Conservation (phyloP, 2,329 filamentous ascomycete genomes). For the Lanzia echinophila region DNA sequence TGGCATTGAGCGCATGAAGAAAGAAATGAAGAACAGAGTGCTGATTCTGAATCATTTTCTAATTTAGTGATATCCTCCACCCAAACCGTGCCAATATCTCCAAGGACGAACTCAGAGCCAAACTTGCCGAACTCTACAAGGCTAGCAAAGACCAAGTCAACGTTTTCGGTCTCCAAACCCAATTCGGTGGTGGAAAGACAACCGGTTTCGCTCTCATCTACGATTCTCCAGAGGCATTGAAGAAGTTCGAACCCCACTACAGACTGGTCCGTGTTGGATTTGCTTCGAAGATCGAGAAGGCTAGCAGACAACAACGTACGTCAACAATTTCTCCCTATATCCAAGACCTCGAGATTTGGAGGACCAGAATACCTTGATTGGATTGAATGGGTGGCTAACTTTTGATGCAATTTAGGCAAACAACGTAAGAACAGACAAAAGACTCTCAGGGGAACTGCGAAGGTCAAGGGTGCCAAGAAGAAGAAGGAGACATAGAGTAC, state of each 20-base stretch:
- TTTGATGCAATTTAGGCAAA: constrained; percentile 65
- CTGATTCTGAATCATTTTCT: constrained; percentile 14
- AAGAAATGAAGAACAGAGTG: constrained; percentile 11
- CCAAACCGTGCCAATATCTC: constrained; percentile 96
- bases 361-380: neutral
- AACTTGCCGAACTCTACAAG: constrained; percentile 96
- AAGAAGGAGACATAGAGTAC: constrained; percentile 84
- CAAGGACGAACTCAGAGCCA: constrained; percentile 96
- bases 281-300: constrained; percentile 92
- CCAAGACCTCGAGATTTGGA: too few relatives aligned
- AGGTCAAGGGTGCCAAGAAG: constrained; percentile 91
- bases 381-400: constrained; percentile 16
- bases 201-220: constrained; percentile 98
- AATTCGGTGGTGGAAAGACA: constrained; percentile 99
- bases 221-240: constrained; percentile 96
- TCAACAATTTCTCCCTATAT: constrained; percentile 32
- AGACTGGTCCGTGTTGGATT: constrained; percentile 89
- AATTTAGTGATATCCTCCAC: constrained; percentile 92
- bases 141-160: constrained; percentile 94
- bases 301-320: constrained; percentile 98
- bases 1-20: constrained; percentile 2
- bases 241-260: constrained; percentile 99
- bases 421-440: constrained; percentile 99
- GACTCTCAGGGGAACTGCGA: constrained; percentile 95
- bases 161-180: constrained; percentile 97